Percentiles rank a stretch among this genome's conserved stretches.
phyloP scores from a whole-genome alignment of 2,329 filamentous ascomycete genomes.

The Aureobasidium vineae region DNA sequence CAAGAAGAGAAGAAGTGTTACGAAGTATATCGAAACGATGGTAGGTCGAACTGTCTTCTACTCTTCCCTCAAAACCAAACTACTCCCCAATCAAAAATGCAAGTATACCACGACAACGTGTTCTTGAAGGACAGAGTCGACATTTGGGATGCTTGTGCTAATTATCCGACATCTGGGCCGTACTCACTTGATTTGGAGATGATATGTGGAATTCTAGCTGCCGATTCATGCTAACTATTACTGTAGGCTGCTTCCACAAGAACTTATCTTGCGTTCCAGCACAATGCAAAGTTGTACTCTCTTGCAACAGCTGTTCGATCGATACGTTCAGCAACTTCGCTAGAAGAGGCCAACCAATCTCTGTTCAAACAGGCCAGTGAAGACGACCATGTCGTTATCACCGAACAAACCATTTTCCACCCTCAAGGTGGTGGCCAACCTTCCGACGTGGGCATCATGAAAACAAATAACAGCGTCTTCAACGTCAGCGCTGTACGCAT shows the following conservation, averaged over 20 bases:
- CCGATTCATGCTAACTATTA: neutral
- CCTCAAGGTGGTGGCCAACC: conserved; percentile 32
- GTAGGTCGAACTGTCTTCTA: neutral
- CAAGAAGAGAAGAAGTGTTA: neutral
- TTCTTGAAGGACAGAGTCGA: neutral
- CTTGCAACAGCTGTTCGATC: conserved; percentile 8
- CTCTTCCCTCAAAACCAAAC: neutral
- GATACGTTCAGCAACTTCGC: conserved; percentile 8
- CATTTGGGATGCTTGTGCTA: neutral
- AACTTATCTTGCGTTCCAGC: conserved; percentile 22
- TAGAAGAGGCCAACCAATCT: conserved; percentile 23
- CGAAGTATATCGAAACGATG: neutral
- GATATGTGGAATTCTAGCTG: neutral
- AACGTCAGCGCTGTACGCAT: conserved; percentile 30
- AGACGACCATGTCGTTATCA: conserved; percentile 26
- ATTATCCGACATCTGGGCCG: neutral
- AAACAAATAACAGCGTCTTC: conserved; percentile 22
- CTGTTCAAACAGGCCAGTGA: conserved; percentile 27
- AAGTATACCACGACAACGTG: neutral
- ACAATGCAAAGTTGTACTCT: conserved; percentile 22
- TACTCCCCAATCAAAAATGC: neutral
- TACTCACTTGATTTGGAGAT: neutral
- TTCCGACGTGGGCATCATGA: conserved; percentile 29
- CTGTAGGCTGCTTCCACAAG: conserved; percentile 9
- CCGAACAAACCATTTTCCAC: conserved; percentile 31